Percentiles rank a stretch among this genome's conserved stretches.
Evolutionary conservation across 2,329 filamentous ascomycete genomes (phyloP).

Genomic region (Sporothrix curviconia): DNA sequence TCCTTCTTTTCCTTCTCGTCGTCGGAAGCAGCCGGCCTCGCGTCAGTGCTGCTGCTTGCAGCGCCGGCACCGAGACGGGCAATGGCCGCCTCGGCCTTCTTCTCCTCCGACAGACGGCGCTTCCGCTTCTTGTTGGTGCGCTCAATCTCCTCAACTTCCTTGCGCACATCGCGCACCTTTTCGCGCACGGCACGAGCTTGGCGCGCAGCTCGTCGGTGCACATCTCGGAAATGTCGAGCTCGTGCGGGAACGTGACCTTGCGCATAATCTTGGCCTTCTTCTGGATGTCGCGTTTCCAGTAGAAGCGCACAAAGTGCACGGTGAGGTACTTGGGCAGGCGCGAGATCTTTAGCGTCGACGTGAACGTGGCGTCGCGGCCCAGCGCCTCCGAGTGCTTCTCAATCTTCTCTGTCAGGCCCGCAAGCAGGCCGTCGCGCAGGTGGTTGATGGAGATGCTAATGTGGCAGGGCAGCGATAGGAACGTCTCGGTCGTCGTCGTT

Average conservation of each 20-base stretch:
- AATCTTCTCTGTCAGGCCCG: conserved; percentile 77
- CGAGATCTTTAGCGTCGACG: conserved; percentile 83
- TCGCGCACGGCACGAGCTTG: conserved; percentile 87
- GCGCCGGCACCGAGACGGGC: not conserved
- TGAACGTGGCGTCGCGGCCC: conserved; percentile 74
- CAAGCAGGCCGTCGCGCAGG: conserved; percentile 77
- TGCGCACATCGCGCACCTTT: conserved; percentile 89
- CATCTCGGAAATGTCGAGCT: conserved; percentile 89
- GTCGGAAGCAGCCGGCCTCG: conserved; percentile 27
- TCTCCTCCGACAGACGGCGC: conserved; percentile 38
- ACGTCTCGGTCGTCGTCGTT: conserved; percentile 62
- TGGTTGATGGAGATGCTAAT: conserved; percentile 86
- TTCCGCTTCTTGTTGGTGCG: conserved; percentile 89
- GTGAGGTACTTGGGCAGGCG: conserved; percentile 91
- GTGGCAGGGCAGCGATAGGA: conserved; percentile 93
- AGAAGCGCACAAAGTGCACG: conserved; percentile 96
- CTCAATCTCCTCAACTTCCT: conserved; percentile 91
- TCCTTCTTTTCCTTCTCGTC: conserved; percentile 39
- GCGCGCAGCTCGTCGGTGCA: conserved; percentile 85
- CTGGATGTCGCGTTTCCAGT: conserved; percentile 90
- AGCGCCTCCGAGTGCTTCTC: conserved; percentile 81
- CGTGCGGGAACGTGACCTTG: conserved; percentile 92
- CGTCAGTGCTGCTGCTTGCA: conserved; percentile 37
- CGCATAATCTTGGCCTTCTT: conserved; percentile 99
- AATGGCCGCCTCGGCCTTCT: conserved; percentile 32